Evolutionary conservation across 768 basidiomycete species (phyloP).

Genomic region (Mycena sanguinolenta): DNA sequence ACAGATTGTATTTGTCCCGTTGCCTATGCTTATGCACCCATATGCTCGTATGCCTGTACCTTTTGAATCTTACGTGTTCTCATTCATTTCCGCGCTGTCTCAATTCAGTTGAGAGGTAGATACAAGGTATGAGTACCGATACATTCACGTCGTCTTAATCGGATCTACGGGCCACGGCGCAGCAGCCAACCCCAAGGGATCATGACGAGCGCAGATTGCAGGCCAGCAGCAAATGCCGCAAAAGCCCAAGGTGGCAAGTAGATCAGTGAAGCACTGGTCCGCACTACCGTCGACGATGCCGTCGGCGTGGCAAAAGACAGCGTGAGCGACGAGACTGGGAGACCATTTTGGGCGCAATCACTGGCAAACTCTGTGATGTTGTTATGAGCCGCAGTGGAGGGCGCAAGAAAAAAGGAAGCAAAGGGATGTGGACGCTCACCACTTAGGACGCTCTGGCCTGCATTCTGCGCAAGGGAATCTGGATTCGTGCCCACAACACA

Average conservation of each 20-base stretch:
- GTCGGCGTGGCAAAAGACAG: slow-evolving; percentile 12
- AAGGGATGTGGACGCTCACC: slow-evolving; percentile 5
- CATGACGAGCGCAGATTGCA: neutral
- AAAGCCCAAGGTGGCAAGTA: neutral
- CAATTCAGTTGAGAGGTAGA: neutral
- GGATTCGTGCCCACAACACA: slow-evolving; percentile 6
- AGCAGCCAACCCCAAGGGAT: neutral
- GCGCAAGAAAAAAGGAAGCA: neutral
- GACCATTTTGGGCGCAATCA: slow-evolving; percentile 7
- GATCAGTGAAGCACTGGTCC: neutral
- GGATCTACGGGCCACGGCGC: neutral
- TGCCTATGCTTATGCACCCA: too few species aligned
- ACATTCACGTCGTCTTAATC: neutral
- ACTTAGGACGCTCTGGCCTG: neutral
- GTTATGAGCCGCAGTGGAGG: neutral
- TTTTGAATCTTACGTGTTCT: too few species aligned
- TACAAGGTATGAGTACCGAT: neutral
- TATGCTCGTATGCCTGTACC: too few species aligned
- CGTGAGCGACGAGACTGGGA: slow-evolving; percentile 13
- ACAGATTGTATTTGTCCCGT: too few species aligned
- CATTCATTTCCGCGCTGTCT: neutral
- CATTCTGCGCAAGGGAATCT: slow-evolving; percentile 15
- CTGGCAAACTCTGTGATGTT: slow-evolving; percentile 1
- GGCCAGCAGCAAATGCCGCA: neutral
- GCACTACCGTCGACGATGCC: neutral